Evolutionary conservation across 2,329 filamentous ascomycete genomes (phyloP).

Genomic region (Ophiocordyceps camponoti-leonardi): DNA sequence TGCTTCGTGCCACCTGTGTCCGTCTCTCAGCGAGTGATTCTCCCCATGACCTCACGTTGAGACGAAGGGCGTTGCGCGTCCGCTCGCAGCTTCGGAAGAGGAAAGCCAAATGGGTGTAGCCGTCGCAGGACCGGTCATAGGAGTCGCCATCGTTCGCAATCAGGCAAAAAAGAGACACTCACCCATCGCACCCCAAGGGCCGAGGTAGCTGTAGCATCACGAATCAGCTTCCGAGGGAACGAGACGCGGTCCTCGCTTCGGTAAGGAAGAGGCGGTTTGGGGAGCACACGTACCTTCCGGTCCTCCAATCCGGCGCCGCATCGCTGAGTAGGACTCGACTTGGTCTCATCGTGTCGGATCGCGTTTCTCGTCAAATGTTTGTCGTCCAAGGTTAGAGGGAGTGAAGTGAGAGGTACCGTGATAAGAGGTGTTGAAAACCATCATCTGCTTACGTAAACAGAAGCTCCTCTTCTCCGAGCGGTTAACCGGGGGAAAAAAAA

Average conservation of each 20-base stretch:
- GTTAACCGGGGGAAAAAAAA: background rate
- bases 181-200: background rate
- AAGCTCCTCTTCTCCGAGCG: background rate
- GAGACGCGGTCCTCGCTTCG: background rate
- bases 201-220: slow-evolving; percentile 15
- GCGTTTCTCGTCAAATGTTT: slow-evolving; percentile 5
- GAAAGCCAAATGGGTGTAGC: background rate
- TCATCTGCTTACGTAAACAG: slow-evolving; percentile 12
- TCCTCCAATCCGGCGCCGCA: slow-evolving; percentile 15
- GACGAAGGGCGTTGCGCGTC: background rate
- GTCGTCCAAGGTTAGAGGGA: slow-evolving; percentile 3
- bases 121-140: background rate
- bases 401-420: slow-evolving; percentile 5
- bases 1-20: slow-evolving; percentile 37
- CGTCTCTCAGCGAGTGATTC: background rate
- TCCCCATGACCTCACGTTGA: background rate
- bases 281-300: slow-evolving; percentile 16
- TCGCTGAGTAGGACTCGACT: slow-evolving; percentile 18
- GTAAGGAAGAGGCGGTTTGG: background rate
- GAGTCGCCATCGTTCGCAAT: background rate
- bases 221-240: slow-evolving; percentile 11
- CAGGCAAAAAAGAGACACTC: background rate
- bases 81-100: background rate
- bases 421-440: slow-evolving; percentile 8
- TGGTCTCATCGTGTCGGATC: slow-evolving; percentile 20